phyloP scores from a whole-genome alignment of 176 grass and related monocot genomes.

The Triticum dicoccoides region DNA sequence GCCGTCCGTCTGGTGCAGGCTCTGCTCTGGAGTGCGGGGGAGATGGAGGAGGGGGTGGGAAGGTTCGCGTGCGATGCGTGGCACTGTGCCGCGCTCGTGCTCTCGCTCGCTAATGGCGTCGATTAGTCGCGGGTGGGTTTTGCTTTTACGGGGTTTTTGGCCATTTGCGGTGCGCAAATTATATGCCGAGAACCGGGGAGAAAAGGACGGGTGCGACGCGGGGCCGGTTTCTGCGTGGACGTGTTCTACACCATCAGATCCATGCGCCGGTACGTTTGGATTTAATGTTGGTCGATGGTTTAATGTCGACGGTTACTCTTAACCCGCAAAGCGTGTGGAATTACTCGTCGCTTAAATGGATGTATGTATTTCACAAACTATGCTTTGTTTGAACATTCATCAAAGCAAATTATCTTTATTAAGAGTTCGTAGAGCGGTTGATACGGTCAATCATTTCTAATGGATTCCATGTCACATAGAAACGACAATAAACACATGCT shows the following conservation, averaged over 20 bases:
- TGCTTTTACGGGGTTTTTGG: conserved; percentile 47
- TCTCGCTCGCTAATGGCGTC: conserved; percentile 43
- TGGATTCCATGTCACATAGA: too few species aligned
- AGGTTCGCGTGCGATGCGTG: not conserved
- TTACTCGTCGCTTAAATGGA: too few species aligned
- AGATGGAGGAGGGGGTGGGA: not conserved
- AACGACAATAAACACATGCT: too few species aligned
- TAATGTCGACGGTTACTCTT: too few species aligned
- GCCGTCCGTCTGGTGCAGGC: not conserved
- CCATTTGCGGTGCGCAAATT: conserved; percentile 29
- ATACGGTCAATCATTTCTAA: too few species aligned
- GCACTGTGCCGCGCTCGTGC: conserved; percentile 14
- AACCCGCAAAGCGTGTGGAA: too few species aligned
- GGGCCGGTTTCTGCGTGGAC: not conserved
- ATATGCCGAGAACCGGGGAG: not conserved
- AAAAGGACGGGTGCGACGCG: conserved; percentile 22
- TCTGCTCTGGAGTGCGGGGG: not conserved
- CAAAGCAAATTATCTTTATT: too few species aligned
- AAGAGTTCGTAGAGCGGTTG: too few species aligned
- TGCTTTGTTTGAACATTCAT: too few species aligned
- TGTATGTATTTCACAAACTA: too few species aligned
- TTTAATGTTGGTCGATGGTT: too few species aligned
- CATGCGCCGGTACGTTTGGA: not conserved
- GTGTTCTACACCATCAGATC: not conserved
- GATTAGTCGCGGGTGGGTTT: conserved; percentile 40